Conservation (phyloP, 2,329 filamentous ascomycete species). For the Talaromyces verruculosus region DNA sequence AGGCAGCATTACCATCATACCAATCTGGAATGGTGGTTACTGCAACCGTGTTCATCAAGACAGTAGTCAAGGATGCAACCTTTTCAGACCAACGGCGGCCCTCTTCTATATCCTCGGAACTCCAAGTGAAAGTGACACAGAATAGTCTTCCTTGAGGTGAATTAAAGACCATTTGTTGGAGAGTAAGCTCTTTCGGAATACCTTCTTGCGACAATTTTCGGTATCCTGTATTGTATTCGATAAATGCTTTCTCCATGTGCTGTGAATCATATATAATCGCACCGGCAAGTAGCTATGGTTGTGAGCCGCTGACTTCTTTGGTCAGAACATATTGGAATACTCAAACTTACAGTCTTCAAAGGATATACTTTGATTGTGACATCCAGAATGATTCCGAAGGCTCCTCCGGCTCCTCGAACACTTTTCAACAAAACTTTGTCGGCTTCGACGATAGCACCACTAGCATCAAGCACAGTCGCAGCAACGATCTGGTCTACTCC, state of each 20-base stretch:
- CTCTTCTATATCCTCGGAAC: constrained; percentile 33
- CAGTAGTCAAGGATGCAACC: constrained; percentile 7
- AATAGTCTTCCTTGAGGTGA: constrained; percentile 34
- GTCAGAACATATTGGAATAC: background rate
- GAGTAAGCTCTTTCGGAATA: constrained; percentile 25
- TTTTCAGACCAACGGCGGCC: constrained; percentile 32
- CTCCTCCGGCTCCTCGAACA: constrained; percentile 44
- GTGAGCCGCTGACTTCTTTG: constrained; percentile 24
- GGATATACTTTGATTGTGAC: constrained; percentile 43
- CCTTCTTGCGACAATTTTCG: constrained; percentile 19
- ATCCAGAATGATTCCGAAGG: constrained; percentile 45
- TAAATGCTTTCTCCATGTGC: constrained; percentile 30
- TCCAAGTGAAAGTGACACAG: constrained; percentile 34
- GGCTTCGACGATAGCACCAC: constrained; percentile 41
- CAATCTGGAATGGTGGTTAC: constrained; percentile 25
- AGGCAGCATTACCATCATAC: constrained; percentile 24
- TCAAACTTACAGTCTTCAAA: constrained; percentile 13
- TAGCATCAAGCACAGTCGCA: constrained; percentile 41
- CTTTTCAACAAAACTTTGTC: constrained; percentile 40
- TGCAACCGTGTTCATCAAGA: constrained; percentile 18
- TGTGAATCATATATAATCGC: constrained; percentile 35
- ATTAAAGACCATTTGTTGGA: constrained; percentile 31
- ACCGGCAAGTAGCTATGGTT: constrained; percentile 27
- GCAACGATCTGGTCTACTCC: constrained; percentile 44
- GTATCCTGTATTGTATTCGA: constrained; percentile 27